Percentiles rank a stretch among this genome's conserved stretches.
Conservation (phyloP, 805 yeast genomes). For the Pichia sporocuriosa region DNA sequence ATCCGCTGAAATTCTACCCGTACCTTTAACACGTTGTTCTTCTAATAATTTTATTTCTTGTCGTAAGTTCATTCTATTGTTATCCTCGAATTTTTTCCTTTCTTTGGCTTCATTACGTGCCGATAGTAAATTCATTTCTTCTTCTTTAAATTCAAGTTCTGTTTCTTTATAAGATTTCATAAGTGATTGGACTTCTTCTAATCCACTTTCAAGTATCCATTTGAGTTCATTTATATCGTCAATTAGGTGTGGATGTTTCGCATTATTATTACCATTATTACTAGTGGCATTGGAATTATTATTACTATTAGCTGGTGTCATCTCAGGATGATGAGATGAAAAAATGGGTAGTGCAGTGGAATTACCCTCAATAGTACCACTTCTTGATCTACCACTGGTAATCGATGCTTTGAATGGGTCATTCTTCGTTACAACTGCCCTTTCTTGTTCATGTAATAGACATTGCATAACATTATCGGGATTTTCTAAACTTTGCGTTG, state of each 20-base stretch:
- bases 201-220: constrained; percentile 35
- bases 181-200: constrained; percentile 34
- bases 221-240: constrained; percentile 38
- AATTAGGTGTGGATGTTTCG: constrained; percentile 26
- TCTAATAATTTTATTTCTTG: constrained; percentile 37
- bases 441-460: constrained; percentile 30
- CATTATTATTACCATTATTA: constrained; percentile 16
- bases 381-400: constrained; percentile 26
- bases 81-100: constrained; percentile 36
- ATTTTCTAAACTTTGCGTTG: constrained; percentile 28
- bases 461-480: constrained; percentile 33
- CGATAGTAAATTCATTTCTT: constrained; percentile 28
- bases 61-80: constrained; percentile 33
- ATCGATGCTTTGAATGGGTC: constrained; percentile 23
- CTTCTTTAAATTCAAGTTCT: constrained; percentile 33
- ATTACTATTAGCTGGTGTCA: too few species aligned
- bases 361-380: constrained; percentile 29
- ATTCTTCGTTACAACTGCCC: constrained; percentile 26
- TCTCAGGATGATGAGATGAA: too few species aligned
- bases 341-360: background rate
- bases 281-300: constrained; percentile 2
- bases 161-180: constrained; percentile 29
- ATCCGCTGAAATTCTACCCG: constrained; percentile 30
- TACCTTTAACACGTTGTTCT: constrained; percentile 34
- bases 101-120: constrained; percentile 33